Percentiles rank a stretch among this genome's conserved stretches.
phyloP scores from a whole-genome alignment of 83 land plant genomes.

The Picea abies region DNA sequence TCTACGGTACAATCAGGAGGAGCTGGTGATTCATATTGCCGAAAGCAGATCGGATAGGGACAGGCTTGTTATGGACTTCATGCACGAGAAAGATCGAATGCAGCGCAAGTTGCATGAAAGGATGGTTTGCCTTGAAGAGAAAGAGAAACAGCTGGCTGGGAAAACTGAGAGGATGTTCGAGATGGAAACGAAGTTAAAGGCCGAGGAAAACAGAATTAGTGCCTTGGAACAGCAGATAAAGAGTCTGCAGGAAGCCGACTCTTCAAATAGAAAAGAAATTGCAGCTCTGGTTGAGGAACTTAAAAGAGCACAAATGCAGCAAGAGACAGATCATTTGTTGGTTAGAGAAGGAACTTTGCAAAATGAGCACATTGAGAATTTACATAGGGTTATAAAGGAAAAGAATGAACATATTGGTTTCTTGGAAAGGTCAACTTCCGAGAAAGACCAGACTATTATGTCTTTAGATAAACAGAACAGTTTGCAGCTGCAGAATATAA shows the following conservation, averaged over 20 bases:
- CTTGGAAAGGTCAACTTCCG: no score
- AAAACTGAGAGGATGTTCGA: neutral
- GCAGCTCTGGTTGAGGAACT: neutral
- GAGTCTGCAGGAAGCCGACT: neutral
- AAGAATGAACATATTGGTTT: no score
- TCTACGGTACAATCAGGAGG: neutral
- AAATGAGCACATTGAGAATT: neutral
- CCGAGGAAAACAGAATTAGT: neutral
- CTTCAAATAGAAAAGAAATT: neutral
- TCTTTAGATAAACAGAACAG: neutral
- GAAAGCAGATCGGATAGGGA: constrained; percentile 7
- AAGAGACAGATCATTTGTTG: neutral
- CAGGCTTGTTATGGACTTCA: constrained; percentile 1
- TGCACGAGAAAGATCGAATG: constrained; percentile 5
- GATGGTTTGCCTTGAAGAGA: neutral
- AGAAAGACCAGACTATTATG: neutral
- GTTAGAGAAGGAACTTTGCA: neutral
- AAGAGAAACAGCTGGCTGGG: neutral
- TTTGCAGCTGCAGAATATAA: neutral
- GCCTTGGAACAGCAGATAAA: constrained; percentile 6
- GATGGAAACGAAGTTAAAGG: constrained; percentile 7
- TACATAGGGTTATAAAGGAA: neutral
- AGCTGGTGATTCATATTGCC: neutral
- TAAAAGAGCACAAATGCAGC: neutral
- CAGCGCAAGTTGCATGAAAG: neutral